A percentile compares a stretch with the other conserved stretches of the same genome.
These are phyloP conservation scores for Jamesozyma piceae DNA, from an alignment of 805 yeast species.

Conservation along the genomic window DNA sequence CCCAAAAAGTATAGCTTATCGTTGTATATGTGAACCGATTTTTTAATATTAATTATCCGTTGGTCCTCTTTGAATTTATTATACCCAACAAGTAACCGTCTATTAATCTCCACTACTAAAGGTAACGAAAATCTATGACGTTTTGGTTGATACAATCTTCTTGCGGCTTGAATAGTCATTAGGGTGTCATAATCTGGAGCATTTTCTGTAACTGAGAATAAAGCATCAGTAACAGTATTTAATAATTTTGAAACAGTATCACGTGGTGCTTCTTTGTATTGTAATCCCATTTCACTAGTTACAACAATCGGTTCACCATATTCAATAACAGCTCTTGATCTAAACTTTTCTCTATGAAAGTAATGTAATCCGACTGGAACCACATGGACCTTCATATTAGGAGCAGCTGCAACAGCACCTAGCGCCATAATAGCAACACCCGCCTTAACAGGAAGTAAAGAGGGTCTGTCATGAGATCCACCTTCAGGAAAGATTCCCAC, in stretches of 20 bases:
- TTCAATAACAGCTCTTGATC: slow-evolving; percentile 89
- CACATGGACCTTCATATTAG: slow-evolving; percentile 65
- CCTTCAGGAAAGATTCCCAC: slow-evolving; percentile 96
- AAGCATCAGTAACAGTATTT: slow-evolving; percentile 62
- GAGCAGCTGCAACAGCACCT: slow-evolving; percentile 78
- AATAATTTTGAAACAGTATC: slow-evolving; percentile 66
- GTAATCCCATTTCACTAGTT: slow-evolving; percentile 46
- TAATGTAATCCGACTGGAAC: slow-evolving; percentile 96
- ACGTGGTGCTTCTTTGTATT: slow-evolving; percentile 58
- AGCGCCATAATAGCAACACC: slow-evolving; percentile 98
- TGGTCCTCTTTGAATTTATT: slow-evolving; percentile 67
- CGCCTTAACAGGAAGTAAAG: slow-evolving; percentile 83
- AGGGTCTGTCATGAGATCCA: slow-evolving; percentile 94
- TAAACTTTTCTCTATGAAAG: slow-evolving; percentile 86
- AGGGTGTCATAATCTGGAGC: slow-evolving; percentile 89
- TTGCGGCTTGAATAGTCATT: slow-evolving; percentile 89
- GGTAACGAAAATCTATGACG: slow-evolving; percentile 45
- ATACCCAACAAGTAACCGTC: slow-evolving; percentile 78
- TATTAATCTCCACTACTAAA: slow-evolving; percentile 76
- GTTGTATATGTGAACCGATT: slow-evolving; percentile 62
- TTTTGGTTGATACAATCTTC: slow-evolving; percentile 54
- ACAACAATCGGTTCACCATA: slow-evolving; percentile 82
- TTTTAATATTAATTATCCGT: slow-evolving; percentile 49
- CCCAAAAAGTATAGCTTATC: slow-evolving; percentile 53
- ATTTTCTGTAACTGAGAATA: slow-evolving; percentile 83